Base-by-base conservation (phyloP, 768 basidiomycete species). In the Rhodosporidiobolus sp. region DNA sequence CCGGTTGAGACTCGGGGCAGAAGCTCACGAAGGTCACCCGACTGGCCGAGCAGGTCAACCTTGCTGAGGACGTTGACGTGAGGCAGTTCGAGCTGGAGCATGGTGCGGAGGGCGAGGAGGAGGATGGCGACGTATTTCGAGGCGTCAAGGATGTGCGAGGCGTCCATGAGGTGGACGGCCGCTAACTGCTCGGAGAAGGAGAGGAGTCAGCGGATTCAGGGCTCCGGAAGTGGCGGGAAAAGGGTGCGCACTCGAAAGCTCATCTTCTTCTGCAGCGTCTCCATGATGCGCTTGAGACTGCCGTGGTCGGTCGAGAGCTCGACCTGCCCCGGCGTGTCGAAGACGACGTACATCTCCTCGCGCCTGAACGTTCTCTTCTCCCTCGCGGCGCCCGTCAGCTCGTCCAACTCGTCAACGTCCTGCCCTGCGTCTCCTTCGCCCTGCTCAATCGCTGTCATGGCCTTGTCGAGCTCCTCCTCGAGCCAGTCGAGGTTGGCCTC, bases 61-160 rank as follows among this genome's bases (percentile, higher is more conserved):
- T 99, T 99, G 16, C 92, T 94, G 22, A 99, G 84, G 5, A 99
- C 96, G 79, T 99, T 98, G 82, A 99, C 85, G 80, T 98, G 96
- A 0, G 96, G 96, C n/a, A 98, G 86, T 78, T 96, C 96, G 66
- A 99, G 86, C 78, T 97, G 94, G n/a, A 99, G 85, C 96, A 98
- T 98, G 24, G 95, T 91, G 60, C 96, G 86, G 35, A 99, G 85
- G 19, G 94, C 92, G 20, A 97, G 87, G 48, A 99, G 86, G 54
- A 97, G 85, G 49, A 97, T 87, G 20, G 94, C 93, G 70, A 98
- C 85, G 81, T 94, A 99, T 83, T 97, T 97, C 6, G 92, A 86
- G 5, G 94, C 89, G 79, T 98, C 94, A 57, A 94, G 95, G 77
- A 98, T 90, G 80, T 97, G 94, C 82, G 95, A 92, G 1, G 96